Evolutionary conservation across 2,329 filamentous ascomycete genomes (phyloP), one percentile per base, ranked within the genome.

Genomic region (Fusarium paranaense): DNA sequence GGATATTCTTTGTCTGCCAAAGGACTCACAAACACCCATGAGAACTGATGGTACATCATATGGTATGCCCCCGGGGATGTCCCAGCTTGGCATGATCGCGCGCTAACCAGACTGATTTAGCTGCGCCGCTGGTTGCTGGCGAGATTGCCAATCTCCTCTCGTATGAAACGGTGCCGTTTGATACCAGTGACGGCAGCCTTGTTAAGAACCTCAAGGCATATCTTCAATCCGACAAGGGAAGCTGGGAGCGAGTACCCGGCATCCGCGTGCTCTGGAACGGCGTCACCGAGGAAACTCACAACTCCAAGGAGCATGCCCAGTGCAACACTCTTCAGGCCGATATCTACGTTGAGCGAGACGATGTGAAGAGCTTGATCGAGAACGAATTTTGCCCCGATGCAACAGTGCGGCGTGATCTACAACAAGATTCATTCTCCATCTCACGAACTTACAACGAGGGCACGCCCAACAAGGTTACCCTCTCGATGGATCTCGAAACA

Each of bases 171-270:
- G 45, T 63, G 22, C 61, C 61, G 6, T 56, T 54, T 27, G 61
- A 63, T 56, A 63, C 47, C 9, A 63, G 61, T 33, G 42, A 56
- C 9, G 61, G 61, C 20, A 54, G 54, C 13, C 61, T 63, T 6
- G 47, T 63, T 33, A 63, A 42, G 33, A 63, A 63, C 47, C 42
- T 54, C 45, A 63, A 63, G 25, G 32, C 42, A 13, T 63, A 38
- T 40, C 47, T 63, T 7, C 61, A 56, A 27, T 63, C 61, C n/a
- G 47, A 63, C 18, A 6, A 54, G 20, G 45, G 13, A 50, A 62
- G 60, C n/a, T 54, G 42, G 60, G 60, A 62, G 60, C 60, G 60
- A 52, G 45, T 38, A 27, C 10, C 18, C 5, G 35, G 60, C 32
- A 18, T 62, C 16, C 60, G 32, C 42, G 45, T 52, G 13, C 60